Base-by-base conservation (phyloP, 1,284 basidiomycete species). In the Tilletiopsis washingtonensis region DNA sequence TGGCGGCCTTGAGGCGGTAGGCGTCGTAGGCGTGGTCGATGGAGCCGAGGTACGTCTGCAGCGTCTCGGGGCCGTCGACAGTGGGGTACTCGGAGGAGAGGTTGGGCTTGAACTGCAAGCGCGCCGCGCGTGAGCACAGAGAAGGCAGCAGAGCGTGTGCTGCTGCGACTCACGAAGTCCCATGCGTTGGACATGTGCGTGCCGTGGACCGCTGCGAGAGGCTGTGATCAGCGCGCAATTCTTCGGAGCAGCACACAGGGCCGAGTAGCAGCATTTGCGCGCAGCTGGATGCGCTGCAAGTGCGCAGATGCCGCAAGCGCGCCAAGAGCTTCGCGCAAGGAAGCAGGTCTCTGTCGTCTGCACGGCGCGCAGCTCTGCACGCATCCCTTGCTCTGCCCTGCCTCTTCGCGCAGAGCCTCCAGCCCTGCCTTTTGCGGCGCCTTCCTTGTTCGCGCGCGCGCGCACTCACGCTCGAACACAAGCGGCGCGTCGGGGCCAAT, bases 121-220 rank as follows among this genome's bases (percentile, higher is more conserved):
- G 12, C 29, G 29, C 29, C 29, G 29, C 9, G 29, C n/a, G 9
- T 9, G 9, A 34, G 24, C 29, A 45, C 12, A 27, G 32, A 5
- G 5, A 34, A 40, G 25, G 24, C 9, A 34, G 29, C n/a, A 9
- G 29, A 34, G 29, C 29, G 29, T 34, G 29, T n/a, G 29, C 9
- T 9, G n/a, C n/a, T n/a, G n/a, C 29, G 9, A 34, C 29, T 34
- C n/a, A 52, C 17, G 45, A 71, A 72, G 59, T 67, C 68, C 78
- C 93, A 97, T 1, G 85, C 88, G 79, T 99, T 94, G 65, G 85
- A 84, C 86, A 98, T 97, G 80, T 94, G 88, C 47, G 85, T 90
- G 43, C 93, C 93, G 77, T 97, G 94, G 59, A 91, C 82, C 62
- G 93, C 90, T 94, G 73, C 9, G 24, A 44, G 24, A n/a, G n/a